phyloP scores from a whole-genome alignment of 2,329 filamentous ascomycete species.

The Nannizzia gypsea region DNA sequence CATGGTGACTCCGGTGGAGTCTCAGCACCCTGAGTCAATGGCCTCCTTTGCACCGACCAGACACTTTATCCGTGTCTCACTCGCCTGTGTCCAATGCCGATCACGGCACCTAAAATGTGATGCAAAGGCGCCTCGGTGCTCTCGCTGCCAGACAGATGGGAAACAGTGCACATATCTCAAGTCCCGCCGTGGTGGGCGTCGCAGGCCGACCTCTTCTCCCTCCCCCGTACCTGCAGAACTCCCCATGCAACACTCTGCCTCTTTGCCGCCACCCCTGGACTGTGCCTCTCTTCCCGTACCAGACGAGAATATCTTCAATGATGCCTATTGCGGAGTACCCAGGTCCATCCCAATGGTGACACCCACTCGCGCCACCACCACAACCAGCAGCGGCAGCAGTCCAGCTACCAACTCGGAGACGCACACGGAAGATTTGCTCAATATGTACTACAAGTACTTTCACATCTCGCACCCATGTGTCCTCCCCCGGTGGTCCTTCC shows the following conservation, averaged over 20 bases:
- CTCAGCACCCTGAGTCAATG: not conserved
- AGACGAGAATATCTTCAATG: not conserved
- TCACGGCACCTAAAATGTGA: conserved; percentile 38
- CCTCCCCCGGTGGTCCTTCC: conserved; percentile 17
- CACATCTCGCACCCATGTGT: conserved; percentile 23
- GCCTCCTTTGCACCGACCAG: not conserved
- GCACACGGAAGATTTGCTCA: conserved; percentile 7
- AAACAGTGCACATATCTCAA: conserved; percentile 39
- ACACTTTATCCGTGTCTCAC: conserved; percentile 10
- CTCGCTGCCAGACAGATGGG: conserved; percentile 31
- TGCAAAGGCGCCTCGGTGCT: conserved; percentile 33
- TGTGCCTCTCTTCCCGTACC: not conserved
- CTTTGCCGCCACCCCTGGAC: not conserved
- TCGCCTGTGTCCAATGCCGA: conserved; percentile 24
- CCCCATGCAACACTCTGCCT: not conserved
- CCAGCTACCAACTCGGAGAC: not conserved
- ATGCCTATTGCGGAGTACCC: not conserved
- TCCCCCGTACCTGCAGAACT: not conserved
- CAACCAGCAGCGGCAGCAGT: not conserved
- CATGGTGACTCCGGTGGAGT: conserved; percentile 1
- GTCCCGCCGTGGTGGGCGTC: conserved; percentile 35
- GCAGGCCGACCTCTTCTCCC: conserved; percentile 16
- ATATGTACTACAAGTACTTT: conserved; percentile 25
- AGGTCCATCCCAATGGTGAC: not conserved
- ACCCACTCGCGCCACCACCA: not conserved